These are phyloP conservation scores for Schizothecium vesticola DNA, from an alignment of 495 filamentous ascomycete species.

Conservation along the genomic window DNA sequence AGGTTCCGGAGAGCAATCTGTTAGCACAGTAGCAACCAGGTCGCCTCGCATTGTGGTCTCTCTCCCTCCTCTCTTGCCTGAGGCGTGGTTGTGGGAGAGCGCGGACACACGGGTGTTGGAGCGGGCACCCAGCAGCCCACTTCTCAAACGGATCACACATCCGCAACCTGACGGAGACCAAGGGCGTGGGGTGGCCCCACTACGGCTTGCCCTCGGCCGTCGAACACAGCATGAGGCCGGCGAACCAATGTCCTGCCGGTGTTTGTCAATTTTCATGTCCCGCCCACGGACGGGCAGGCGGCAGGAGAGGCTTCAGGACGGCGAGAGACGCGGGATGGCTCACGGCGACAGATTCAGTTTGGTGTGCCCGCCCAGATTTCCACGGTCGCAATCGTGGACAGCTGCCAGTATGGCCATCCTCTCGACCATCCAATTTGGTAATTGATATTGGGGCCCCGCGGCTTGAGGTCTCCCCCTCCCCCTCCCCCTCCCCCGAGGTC, in stretches of 20 bases:
- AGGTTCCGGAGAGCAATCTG: not conserved
- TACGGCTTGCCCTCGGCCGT: not conserved
- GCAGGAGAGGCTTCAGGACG: slow-evolving; percentile 1
- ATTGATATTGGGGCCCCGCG: slow-evolving; percentile 12
- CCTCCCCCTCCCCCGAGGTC: slow-evolving; percentile 2
- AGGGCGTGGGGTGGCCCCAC: slow-evolving; percentile 4
- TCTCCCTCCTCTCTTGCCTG: not conserved
- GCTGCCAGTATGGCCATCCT: slow-evolving; percentile 10
- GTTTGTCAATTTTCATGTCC: not conserved
- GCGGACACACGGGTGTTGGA: not conserved
- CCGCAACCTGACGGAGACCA: not conserved
- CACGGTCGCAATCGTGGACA: not conserved
- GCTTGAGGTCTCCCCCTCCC: not conserved
- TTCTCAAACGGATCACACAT: not conserved
- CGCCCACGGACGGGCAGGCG: slow-evolving; percentile 6
- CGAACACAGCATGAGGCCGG: not conserved
- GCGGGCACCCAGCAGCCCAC: not conserved
- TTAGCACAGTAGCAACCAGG: not conserved
- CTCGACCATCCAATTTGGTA: slow-evolving; percentile 12
- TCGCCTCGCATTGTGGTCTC: not conserved
- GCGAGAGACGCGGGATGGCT: slow-evolving; percentile 7
- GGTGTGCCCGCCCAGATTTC: slow-evolving; percentile 2
- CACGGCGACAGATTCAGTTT: not conserved
- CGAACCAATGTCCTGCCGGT: slow-evolving; percentile 8
- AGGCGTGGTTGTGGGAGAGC: not conserved